These are phyloP conservation scores for Colletotrichum sansevieriae DNA, from an alignment of 2,329 filamentous ascomycete genomes.

Conservation along the genomic window DNA sequence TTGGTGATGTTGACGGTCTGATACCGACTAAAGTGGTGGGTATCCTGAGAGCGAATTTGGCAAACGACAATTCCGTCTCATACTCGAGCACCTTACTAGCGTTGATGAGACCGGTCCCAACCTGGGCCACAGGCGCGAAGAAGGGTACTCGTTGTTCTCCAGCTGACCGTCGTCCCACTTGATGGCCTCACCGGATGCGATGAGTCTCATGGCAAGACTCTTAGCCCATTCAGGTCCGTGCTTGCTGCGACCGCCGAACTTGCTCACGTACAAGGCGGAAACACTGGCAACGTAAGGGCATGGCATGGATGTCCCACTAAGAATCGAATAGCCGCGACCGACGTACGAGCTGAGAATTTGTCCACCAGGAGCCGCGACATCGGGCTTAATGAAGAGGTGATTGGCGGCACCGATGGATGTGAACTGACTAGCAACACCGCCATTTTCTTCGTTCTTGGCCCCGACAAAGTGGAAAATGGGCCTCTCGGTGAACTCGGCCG, in stretches of 20 bases:
- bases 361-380: slow-evolving; percentile 55
- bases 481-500: slow-evolving; percentile 42
- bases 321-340: slow-evolving; percentile 52
- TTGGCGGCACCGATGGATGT: slow-evolving; percentile 57
- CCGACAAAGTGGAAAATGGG: slow-evolving; percentile 41
- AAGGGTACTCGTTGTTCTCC: slow-evolving; percentile 38
- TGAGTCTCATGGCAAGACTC: slow-evolving; percentile 51
- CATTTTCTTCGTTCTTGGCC: slow-evolving; percentile 43
- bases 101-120: slow-evolving; percentile 57
- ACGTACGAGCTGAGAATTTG: slow-evolving; percentile 58
- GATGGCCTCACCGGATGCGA: slow-evolving; percentile 48
- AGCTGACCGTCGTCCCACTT: slow-evolving; percentile 43
- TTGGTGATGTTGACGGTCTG: slow-evolving; percentile 52
- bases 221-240: slow-evolving; percentile 48
- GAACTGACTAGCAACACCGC: slow-evolving; percentile 51
- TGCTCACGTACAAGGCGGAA: slow-evolving; percentile 49
- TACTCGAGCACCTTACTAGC: slow-evolving; percentile 56
- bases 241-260: slow-evolving; percentile 55
- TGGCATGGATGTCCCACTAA: slow-evolving; percentile 63
- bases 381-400: slow-evolving; percentile 55
- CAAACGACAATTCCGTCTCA: slow-evolving; percentile 52
- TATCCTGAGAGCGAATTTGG: slow-evolving; percentile 60
- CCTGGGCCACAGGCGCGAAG: slow-evolving; percentile 52
- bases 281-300: slow-evolving; percentile 58
- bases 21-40: slow-evolving; percentile 51